A percentile compares a stretch with the other conserved stretches of the same genome.
These are phyloP conservation scores for Talaromyces albobiverticillius DNA, from an alignment of 2,329 filamentous ascomycete species.

Conservation along the genomic window DNA sequence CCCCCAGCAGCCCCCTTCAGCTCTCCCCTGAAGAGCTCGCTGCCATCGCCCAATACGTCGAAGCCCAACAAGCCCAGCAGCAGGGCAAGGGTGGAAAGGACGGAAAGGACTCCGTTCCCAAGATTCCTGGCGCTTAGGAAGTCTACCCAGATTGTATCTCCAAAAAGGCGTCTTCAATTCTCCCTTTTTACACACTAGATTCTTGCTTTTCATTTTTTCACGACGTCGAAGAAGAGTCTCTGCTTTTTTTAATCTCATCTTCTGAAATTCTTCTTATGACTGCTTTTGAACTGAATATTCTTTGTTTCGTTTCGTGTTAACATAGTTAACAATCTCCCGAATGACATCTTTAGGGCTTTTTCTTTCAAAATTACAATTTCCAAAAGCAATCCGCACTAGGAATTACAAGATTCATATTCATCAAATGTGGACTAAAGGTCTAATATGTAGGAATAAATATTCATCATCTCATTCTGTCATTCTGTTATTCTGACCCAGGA, in stretches of 20 bases:
- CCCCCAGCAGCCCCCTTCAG: not conserved
- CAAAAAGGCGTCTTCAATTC: no score
- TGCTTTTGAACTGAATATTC: not conserved
- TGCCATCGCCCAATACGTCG: not conserved
- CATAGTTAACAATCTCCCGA: not conserved
- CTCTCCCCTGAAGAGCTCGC: slow-evolving; percentile 3
- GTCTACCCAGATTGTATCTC: no score
- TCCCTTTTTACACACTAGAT: not conserved
- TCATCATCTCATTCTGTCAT: not conserved
- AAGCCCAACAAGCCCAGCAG: not conserved
- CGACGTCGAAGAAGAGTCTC: not conserved
- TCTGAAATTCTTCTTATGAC: not conserved
- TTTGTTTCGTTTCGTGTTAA: not conserved
- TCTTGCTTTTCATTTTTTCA: no score
- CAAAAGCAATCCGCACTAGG: not conserved
- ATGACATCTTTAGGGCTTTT: not conserved
- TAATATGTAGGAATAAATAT: no score
- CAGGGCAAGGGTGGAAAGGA: not conserved
- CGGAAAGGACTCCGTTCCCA: not conserved
- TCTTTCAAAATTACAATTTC: not conserved
- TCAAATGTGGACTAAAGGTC: no score
- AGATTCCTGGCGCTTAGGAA: not conserved
- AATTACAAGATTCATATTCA: no score
- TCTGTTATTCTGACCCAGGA: not conserved
- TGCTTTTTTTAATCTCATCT: no score